Evolutionary conservation across 805 yeast genomes (phyloP), one percentile per base, ranked within the genome.

Genomic region (Tetrapisispora nanseiensis): DNA sequence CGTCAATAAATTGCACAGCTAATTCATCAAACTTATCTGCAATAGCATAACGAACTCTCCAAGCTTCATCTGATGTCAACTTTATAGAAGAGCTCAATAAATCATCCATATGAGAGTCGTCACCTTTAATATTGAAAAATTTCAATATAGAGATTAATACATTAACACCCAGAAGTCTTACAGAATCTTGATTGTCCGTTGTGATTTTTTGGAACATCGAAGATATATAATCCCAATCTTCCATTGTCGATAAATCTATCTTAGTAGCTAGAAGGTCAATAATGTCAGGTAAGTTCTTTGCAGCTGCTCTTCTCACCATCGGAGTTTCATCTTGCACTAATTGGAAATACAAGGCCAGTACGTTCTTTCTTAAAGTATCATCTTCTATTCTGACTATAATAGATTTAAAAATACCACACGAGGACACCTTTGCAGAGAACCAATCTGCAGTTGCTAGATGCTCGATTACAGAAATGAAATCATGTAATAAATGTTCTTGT

Each of bases 1-100:
- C 71, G 47, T 72, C 69, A 51, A 70, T 70, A 56, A 89, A 80
- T 50, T 77, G 78, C 15, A 66, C 52, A 2, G 94, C 86, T 46
- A 92, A 74, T 48, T 71, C 69, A 52, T 80, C 85, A 57, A 87
- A 89, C 54, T 87, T 75, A 61, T 90, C 97, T n/a, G 97, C 95
- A 27, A 95, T 95, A 80, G 92, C 87, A 66, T 90, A 92, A 57
- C 98, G 80, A 44, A 92, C 97, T 64, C 98, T 80, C 99, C 99
- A 92, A 57, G 95, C 82, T 64, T 85, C 86, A 67, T 92, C 98
- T 49, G 72, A 75, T 45, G 86, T 80, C 51, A 92, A 71, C 49
- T 77, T 76, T 49, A 82, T 71, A 2, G 95, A 73, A 49, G 80
- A 75, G 40, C 71, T 68, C 47, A 83, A 70, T 44, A 83, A 69